These are phyloP conservation scores for Nakataea oryzae DNA, from an alignment of 2,329 filamentous ascomycete genomes.

Conservation along the genomic window DNA sequence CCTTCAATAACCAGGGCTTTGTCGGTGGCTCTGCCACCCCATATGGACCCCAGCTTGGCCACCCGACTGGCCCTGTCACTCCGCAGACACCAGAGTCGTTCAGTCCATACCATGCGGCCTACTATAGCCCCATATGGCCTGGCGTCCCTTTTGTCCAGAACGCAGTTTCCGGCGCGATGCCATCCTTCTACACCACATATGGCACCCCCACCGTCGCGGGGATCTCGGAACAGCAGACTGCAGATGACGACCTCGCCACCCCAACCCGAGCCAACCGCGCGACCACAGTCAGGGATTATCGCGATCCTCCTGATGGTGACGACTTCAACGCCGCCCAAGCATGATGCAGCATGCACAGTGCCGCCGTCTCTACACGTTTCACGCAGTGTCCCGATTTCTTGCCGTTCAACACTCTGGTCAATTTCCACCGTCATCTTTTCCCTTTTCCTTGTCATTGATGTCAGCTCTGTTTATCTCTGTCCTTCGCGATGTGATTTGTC, in stretches of 20 bases:
- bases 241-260: not conserved
- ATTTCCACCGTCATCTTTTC: no score
- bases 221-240: not conserved
- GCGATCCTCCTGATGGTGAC: not conserved
- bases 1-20: not conserved
- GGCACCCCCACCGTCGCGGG: not conserved
- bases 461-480: not conserved
- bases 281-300: not conserved
- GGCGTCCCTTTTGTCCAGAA: slow-evolving; percentile 2
- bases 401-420: not conserved
- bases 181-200: not conserved
- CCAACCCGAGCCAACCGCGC: not conserved
- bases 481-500: not conserved
- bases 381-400: not conserved
- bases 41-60: not conserved
- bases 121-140: slow-evolving; percentile 1
- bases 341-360: not conserved
- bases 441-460: not conserved
- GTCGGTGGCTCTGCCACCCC: not conserved
- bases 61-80: not conserved
- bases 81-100: slow-evolving; percentile 2
- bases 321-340: not conserved
- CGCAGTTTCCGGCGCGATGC: not conserved
- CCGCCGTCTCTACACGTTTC: not conserved
- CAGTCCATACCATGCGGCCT: not conserved